Percentiles rank a stretch among this genome's conserved stretches.
Conservation (phyloP, 495 filamentous ascomycete species). For the Penicillium samsonianum region DNA sequence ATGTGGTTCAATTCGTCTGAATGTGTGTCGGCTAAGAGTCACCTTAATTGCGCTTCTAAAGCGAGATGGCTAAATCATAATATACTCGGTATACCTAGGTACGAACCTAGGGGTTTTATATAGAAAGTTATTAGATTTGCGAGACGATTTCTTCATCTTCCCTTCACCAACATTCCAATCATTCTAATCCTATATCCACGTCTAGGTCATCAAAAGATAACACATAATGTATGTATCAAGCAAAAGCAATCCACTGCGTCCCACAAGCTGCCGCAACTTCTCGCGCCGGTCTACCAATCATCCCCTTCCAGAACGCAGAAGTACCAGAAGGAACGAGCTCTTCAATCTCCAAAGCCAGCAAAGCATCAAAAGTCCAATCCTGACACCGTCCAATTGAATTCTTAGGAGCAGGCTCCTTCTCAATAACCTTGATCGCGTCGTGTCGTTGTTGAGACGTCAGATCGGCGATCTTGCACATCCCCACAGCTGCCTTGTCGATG, state of each 20-base stretch:
- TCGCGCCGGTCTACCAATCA: conserved; percentile 22
- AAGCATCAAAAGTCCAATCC: conserved; percentile 29
- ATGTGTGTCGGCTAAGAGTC: no score
- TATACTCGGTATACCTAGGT: no score
- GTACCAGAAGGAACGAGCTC: conserved; percentile 27
- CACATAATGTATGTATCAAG: background rate
- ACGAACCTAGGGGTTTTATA: background rate
- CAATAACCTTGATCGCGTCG: conserved; percentile 23
- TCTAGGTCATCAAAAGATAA: background rate
- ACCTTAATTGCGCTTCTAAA: no score
- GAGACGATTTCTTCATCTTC: conserved; percentile 4
- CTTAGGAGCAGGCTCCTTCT: conserved; percentile 19
- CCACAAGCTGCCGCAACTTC: conserved; percentile 20
- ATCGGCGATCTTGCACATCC: conserved; percentile 17
- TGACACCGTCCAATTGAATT: conserved; percentile 25
- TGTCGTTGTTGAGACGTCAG: conserved; percentile 16
- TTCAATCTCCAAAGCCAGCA: conserved; percentile 28
- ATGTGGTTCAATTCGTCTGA: no score
- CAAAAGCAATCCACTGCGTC: conserved; percentile 17
- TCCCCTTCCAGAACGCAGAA: conserved; percentile 27
- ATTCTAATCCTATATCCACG: background rate
- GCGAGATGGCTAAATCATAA: no score
- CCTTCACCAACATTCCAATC: background rate
- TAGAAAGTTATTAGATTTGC: background rate
- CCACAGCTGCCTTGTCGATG: conserved; percentile 14